A percentile compares a stretch with the other conserved stretches of the same genome.
phyloP scores from a whole-genome alignment of 345 rosid genomes.

The Eucalyptus sp. region DNA sequence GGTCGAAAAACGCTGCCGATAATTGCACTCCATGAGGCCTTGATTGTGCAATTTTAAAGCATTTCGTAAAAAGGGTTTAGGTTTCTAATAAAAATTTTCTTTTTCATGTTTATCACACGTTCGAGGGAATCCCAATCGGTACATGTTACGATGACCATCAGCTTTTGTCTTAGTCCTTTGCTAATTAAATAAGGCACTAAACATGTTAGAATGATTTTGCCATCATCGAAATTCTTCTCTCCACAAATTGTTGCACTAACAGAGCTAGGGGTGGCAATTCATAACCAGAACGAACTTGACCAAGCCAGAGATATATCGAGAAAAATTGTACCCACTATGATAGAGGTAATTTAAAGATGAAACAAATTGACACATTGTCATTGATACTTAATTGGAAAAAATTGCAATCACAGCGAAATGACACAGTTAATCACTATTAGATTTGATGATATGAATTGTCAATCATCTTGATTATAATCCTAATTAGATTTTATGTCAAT shows the following conservation, averaged over 20 bases:
- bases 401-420: too few relatives aligned
- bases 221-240: not conserved
- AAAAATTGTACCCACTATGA: fast-evolving
- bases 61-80: too few relatives aligned
- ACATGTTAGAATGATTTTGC: not conserved
- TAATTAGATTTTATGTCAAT: too few relatives aligned
- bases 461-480: too few relatives aligned
- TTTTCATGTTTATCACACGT: not conserved
- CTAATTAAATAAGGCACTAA: not conserved
- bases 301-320: not conserved
- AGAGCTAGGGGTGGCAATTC: too few relatives aligned
- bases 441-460: too few relatives aligned
- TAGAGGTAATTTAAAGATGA: fast-evolving
- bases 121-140: not conserved
- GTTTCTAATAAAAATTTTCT: too few relatives aligned
- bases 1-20: too few relatives aligned
- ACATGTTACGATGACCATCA: not conserved
- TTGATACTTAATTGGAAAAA: not conserved
- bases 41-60: too few relatives aligned
- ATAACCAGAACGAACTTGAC: fast-evolving
- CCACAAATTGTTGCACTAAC: fast-evolving
- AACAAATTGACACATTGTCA: not conserved
- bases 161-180: not conserved
- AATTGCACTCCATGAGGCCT: too few relatives aligned
- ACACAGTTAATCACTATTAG: too few relatives aligned